phyloP scores from a whole-genome alignment of 257 asterid species.

The Cinchona pubescens region DNA sequence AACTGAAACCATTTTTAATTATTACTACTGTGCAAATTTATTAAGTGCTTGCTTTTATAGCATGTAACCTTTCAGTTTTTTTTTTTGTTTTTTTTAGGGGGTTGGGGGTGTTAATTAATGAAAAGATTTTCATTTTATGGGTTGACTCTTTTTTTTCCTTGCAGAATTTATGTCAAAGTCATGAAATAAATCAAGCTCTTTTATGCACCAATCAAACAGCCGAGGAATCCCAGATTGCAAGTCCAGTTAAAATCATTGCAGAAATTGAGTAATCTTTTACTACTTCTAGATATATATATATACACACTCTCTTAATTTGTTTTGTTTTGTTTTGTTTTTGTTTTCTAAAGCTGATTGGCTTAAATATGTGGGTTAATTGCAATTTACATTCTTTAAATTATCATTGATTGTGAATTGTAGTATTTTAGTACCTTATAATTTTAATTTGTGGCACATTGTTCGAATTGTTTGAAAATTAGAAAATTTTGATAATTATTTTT shows the following conservation, averaged over 20 bases:
- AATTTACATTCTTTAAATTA: too few species aligned
- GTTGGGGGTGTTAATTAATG: neutral
- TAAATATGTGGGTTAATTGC: too few species aligned
- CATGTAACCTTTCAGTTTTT: neutral
- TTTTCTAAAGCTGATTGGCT: neutral
- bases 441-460: too few species aligned
- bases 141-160: neutral
- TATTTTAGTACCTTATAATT: too few species aligned
- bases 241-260: neutral
- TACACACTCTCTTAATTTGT: neutral
- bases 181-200: conserved; percentile 16
- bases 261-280: conserved; percentile 14
- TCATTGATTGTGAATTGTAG: too few species aligned
- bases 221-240: conserved; percentile 9
- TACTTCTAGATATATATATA: too few species aligned
- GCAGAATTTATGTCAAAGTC: conserved; percentile 4
- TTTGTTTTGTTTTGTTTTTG: neutral
- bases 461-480: too few species aligned
- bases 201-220: neutral
- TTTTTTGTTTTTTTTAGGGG: too few species aligned
- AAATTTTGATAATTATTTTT: too few species aligned
- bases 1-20: neutral
- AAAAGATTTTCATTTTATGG: neutral
- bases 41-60: too few species aligned
- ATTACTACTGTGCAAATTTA: too few species aligned